Base-by-base conservation (phyloP, 2,329 filamentous ascomycete genomes). In the Bisporella sp. region DNA sequence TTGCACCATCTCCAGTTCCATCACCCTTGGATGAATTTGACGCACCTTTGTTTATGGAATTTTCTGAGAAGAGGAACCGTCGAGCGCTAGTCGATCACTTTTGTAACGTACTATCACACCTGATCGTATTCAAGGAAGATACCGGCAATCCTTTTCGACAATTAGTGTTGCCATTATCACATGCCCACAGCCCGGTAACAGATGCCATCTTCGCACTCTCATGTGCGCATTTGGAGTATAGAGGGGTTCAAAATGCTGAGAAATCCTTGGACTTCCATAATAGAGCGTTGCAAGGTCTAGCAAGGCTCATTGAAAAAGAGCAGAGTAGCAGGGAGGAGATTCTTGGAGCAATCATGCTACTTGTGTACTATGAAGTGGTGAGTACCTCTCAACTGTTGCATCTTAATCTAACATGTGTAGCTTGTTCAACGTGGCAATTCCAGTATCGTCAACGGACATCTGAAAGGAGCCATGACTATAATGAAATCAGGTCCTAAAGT, bases 161-260 rank as follows among this genome's bases (percentile, higher is more conserved):
- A 58, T 69, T 83, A 7, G 76, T 84, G 6, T 67, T 84, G 28
- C 80, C 80, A 1, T 67, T 84, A 39, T 79, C 77, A 3, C 70
- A 75, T 42, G 69, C 62, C 41, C 79, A 76, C 59, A 69, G 70
- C 0, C 74, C 78, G 1, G 75, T 96, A 4, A 85, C 87, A 65
- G 88, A 93, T 62, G 89, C 90, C 8, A 85, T 96, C 53, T 90
- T 87, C 51, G 89, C 90, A 1, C 71, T 96, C 5, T 81, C 89
- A 1, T 87, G 86, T 50, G 92, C 90, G 52, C 93, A 96, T 64
- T 72, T 95, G 52, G 86, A 92, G 50, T 89, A 78, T 45, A 69
- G 78, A 29, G 77, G 77, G 1, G 68, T 79, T 6, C 67, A 73
- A 21, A 75, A 74, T 29, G 54, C 59, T 46, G 78, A 82, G 57